Evolutionary conservation across 441 rosid species (phyloP), one percentile per base, ranked within the genome.

Genomic region (Brassica hybrid): DNA sequence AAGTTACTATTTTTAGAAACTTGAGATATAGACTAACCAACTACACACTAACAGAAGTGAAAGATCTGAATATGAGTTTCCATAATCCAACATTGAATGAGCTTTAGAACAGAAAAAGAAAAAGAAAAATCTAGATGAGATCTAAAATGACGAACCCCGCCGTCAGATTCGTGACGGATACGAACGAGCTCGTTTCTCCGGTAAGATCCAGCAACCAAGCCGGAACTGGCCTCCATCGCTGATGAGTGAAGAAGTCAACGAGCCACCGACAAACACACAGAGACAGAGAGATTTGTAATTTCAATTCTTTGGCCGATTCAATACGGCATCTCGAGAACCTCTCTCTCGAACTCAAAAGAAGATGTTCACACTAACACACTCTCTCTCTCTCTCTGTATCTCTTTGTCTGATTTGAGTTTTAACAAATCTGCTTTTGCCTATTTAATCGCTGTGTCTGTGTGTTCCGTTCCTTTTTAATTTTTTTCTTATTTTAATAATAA

Each of bases 201-300:
- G 90, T 94, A 89, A 13, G 99, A 94, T 21, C 98, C 99, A 73
- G 99, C 98, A 66, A 93, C 98, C 91, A 94, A 79, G 27, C 96
- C 99, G 18, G 90, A 88, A 81, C 81, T 93, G 13, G 97, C 89
- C 82, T 94, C 96, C 98, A 94, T 94, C 72, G 25, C 59, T 50
- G 38, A 36, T 5, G 30, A 43, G 30, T 7, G 19, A 25, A 23
- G 64, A n/a, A n/a, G n/a, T 16, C 74, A 36, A 36, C 61, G 71
- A 69, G 25, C 59, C 41, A 4, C 69, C 27, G 71, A 25, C 38
- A 69, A 32, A 60, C 17, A 52, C 58, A 57, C 10, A 41, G 11
- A 21, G 56, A 57, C n/a, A n/a, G 58, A 59, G 79, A 12, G n/a
- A n/a, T n/a, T 27, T 4, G 19, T 14, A 60, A 60, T 13, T 21